Percentiles rank a stretch among this genome's conserved stretches.
phyloP scores from a whole-genome alignment of 805 yeast genomes.

The Wickerhamomyces canadensis region DNA sequence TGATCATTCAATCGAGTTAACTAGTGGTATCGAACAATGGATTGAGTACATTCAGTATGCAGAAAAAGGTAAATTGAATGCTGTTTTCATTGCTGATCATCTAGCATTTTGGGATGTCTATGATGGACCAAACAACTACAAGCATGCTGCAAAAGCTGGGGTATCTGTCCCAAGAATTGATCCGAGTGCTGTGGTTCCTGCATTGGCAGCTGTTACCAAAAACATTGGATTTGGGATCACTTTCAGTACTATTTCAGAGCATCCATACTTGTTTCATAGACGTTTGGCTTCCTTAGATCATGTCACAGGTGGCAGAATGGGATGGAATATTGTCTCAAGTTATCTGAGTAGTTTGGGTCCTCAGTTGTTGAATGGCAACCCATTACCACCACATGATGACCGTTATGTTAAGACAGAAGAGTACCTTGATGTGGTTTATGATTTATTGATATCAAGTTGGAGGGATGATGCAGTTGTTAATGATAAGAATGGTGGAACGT shows the following conservation, averaged over 20 bases:
- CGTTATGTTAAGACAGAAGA: conserved; percentile 1
- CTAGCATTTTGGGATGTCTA: conserved; percentile 33
- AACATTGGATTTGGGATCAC: conserved; percentile 35
- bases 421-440: conserved; percentile 1
- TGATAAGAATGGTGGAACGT: neutral
- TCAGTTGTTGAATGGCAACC: neutral
- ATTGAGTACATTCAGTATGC: conserved; percentile 28
- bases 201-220: conserved; percentile 36
- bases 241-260: conserved; percentile 35
- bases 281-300: conserved; percentile 35
- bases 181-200: conserved; percentile 27
- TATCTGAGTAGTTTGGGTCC: conserved; percentile 1
- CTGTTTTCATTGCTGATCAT: conserved; percentile 33
- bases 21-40: conserved; percentile 14
- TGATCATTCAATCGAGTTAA: conserved; percentile 1
- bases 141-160: conserved; percentile 25
- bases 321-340: conserved; percentile 33
- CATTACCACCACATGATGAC: neutral
- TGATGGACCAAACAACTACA: conserved; percentile 29
- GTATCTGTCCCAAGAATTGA: conserved; percentile 25
- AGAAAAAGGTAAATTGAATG: conserved; percentile 32
- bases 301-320: conserved; percentile 33
- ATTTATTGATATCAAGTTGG: neutral
- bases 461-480: conserved; percentile 1
- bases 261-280: conserved; percentile 30